These are phyloP conservation scores for Metarhizium robertsii DNA, from an alignment of 2,329 filamentous ascomycete genomes.

Conservation along the genomic window DNA sequence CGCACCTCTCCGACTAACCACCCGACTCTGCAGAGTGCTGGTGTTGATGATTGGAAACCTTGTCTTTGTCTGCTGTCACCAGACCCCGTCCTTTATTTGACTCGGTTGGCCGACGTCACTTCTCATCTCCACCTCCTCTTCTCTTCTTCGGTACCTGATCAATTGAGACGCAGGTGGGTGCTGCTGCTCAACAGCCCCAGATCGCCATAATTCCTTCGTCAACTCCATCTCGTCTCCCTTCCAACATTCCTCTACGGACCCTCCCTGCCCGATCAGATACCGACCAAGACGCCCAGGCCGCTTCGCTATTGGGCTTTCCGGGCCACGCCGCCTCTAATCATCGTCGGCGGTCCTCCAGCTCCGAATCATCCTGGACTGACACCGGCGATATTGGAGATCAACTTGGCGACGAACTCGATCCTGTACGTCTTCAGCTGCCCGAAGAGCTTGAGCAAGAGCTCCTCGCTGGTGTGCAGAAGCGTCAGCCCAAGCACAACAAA, in stretches of 20 bases:
- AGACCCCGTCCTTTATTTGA: slow-evolving; percentile 18
- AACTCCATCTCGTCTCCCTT: slow-evolving; percentile 58
- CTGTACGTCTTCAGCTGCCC: slow-evolving; percentile 61
- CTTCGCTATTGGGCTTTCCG: slow-evolving; percentile 24
- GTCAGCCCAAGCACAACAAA: slow-evolving; percentile 33
- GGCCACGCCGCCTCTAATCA: slow-evolving; percentile 31
- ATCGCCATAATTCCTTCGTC: slow-evolving; percentile 77
- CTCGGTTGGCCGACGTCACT: slow-evolving; percentile 15
- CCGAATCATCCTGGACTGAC: slow-evolving; percentile 78
- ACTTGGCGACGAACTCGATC: slow-evolving; percentile 73
- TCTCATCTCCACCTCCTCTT: slow-evolving; percentile 11
- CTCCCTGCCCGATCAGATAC: slow-evolving; percentile 37
- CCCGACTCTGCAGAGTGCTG: slow-evolving; percentile 6
- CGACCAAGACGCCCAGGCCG: slow-evolving; percentile 30
- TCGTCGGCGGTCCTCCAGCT: slow-evolving; percentile 43
- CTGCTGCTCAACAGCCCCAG: slow-evolving; percentile 71
- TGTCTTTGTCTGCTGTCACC: slow-evolving; percentile 16
- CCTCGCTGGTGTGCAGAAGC: slow-evolving; percentile 40
- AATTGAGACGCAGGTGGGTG: slow-evolving; percentile 47
- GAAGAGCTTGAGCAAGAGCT: slow-evolving; percentile 56
- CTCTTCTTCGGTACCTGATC: slow-evolving; percentile 24
- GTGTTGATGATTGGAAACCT: slow-evolving; percentile 6
- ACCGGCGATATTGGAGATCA: slow-evolving; percentile 93
- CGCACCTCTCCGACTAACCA: slow-evolving; percentile 1
- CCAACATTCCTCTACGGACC: slow-evolving; percentile 81